phyloP scores from a whole-genome alignment of 306 rosid genomes.

The Morella rubra region DNA sequence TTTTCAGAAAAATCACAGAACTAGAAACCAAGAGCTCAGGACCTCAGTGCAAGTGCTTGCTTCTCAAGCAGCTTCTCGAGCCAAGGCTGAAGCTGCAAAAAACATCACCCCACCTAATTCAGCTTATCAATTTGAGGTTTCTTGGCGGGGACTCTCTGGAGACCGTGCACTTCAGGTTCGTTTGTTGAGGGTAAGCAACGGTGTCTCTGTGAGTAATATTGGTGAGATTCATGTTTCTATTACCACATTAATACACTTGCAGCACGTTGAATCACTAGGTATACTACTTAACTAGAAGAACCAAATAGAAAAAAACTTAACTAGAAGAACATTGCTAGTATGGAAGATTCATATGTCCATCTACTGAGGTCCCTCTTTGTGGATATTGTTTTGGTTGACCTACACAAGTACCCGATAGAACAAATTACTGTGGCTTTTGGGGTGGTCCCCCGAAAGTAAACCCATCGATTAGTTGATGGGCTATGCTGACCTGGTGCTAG shows the following conservation, averaged over 20 bases:
- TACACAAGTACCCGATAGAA: background rate
- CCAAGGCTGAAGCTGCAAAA: slow-evolving; percentile 66
- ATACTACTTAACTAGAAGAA: no score
- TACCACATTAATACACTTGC: background rate
- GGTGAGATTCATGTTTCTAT: background rate
- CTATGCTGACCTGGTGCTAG: slow-evolving; percentile 8
- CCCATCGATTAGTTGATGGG: background rate
- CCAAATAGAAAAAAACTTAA: no score
- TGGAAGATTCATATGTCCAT: background rate
- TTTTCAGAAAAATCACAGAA: slow-evolving; percentile 50
- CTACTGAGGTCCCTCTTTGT: background rate
- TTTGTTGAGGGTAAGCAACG: slow-evolving; percentile 60
- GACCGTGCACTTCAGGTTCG: slow-evolving; percentile 60
- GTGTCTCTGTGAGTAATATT: background rate
- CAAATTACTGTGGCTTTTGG: background rate
- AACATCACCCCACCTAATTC: slow-evolving; percentile 69
- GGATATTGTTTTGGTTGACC: background rate
- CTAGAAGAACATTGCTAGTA: background rate
- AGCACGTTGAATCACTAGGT: background rate
- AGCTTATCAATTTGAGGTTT: slow-evolving; percentile 88
- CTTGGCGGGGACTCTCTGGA: slow-evolving; percentile 82
- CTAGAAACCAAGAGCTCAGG: slow-evolving; percentile 46
- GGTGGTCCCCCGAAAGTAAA: background rate
- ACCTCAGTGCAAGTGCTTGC: slow-evolving; percentile 76
- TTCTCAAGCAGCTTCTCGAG: slow-evolving; percentile 74